Conservation (phyloP, 1,139 yeast genomes). For the Suhomyces wounanorum region DNA sequence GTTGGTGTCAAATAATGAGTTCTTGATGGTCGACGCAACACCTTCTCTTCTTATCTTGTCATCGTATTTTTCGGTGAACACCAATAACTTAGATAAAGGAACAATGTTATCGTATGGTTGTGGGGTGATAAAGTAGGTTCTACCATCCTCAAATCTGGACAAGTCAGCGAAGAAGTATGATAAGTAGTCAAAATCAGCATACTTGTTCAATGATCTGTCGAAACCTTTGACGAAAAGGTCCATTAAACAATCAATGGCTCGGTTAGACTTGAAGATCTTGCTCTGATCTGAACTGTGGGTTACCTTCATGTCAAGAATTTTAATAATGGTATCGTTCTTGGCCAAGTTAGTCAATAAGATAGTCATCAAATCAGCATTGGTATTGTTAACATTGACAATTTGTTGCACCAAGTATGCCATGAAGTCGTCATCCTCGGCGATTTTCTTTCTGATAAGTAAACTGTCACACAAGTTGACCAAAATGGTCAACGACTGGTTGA, state of each 20-base stretch:
- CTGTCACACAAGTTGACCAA: slow-evolving; percentile 83
- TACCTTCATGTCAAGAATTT: slow-evolving; percentile 52
- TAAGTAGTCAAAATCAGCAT: slow-evolving; percentile 78
- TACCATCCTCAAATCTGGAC: slow-evolving; percentile 69
- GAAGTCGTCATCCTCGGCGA: slow-evolving; percentile 66
- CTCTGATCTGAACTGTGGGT: slow-evolving; percentile 32
- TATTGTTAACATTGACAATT: slow-evolving; percentile 57
- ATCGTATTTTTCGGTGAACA: slow-evolving; percentile 80
- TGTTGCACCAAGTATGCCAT: slow-evolving; percentile 55
- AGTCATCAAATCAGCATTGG: slow-evolving; percentile 79
- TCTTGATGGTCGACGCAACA: slow-evolving; percentile 89
- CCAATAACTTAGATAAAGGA: slow-evolving; percentile 78
- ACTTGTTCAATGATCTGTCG: slow-evolving; percentile 67
- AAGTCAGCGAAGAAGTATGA: slow-evolving; percentile 89
- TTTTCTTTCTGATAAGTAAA: slow-evolving; percentile 56
- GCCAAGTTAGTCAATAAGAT: slow-evolving; percentile 85
- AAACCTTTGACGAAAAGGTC: slow-evolving; percentile 89
- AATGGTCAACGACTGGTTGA: slow-evolving; percentile 73
- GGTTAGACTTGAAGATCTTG: slow-evolving; percentile 53
- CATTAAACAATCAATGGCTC: slow-evolving; percentile 79
- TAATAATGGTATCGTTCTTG: slow-evolving; percentile 65
- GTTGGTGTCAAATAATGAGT: slow-evolving; percentile 78
- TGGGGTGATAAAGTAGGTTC: slow-evolving; percentile 70
- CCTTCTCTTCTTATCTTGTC: slow-evolving; percentile 85
- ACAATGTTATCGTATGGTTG: slow-evolving; percentile 77